These are phyloP conservation scores for Melaleuca alternifolia DNA, from an alignment of 345 rosid genomes.

Conservation along the genomic window DNA sequence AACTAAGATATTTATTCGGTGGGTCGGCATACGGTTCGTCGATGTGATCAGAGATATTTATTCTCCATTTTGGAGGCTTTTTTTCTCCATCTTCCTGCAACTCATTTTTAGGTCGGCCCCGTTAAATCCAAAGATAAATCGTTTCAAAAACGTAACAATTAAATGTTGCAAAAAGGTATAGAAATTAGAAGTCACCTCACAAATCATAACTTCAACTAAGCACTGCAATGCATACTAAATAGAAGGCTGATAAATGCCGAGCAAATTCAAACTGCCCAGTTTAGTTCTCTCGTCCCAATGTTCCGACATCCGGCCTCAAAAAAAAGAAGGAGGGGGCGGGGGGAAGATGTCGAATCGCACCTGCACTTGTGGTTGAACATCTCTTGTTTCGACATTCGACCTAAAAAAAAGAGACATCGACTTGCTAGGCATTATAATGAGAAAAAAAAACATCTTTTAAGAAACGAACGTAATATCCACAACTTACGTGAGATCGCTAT, in stretches of 20 bases:
- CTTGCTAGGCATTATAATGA: neutral
- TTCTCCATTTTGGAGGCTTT: neutral
- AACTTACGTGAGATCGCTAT: accelerated
- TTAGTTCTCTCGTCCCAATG: neutral
- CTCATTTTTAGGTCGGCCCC: accelerated
- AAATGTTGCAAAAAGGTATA: neutral
- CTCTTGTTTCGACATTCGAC: accelerated
- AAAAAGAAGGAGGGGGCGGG: too few species aligned
- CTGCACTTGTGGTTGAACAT: accelerated
- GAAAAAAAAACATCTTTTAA: neutral
- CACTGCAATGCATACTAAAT: neutral
- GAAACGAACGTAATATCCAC: neutral
- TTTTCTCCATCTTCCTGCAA: neutral
- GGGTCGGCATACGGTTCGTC: neutral
- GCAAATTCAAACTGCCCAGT: neutral
- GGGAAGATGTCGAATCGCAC: too few species aligned
- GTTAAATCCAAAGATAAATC: neutral
- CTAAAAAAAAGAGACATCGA: neutral
- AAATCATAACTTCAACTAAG: neutral
- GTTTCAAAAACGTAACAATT: neutral
- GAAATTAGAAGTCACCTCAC: neutral
- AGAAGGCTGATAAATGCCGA: neutral
- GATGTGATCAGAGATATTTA: neutral
- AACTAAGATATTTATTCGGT: neutral
- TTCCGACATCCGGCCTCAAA: neutral